Conservation (phyloP, 768 basidiomycete genomes). For the Neoboletus subvelutipes region DNA sequence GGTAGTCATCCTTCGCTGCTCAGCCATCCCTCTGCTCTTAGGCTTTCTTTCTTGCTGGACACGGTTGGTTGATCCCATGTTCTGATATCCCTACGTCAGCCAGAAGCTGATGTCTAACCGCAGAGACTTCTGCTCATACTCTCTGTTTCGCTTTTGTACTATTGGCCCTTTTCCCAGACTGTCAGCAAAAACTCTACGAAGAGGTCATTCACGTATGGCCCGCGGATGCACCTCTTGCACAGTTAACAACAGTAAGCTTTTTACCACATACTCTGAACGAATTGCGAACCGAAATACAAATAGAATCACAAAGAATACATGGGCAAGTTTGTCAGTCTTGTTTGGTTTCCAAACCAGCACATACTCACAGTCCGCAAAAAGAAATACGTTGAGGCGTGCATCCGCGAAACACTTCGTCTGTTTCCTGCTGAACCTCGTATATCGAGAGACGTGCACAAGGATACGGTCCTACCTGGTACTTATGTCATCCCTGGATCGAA, state of each 20-base stretch:
- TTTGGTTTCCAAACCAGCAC: not conserved
- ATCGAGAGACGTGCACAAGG: conserved; percentile 33
- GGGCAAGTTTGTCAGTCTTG: conserved; percentile 34
- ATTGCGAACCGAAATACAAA: not conserved
- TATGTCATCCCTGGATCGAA: conserved; percentile 33
- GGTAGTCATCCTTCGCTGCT: not conserved
- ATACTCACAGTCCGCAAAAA: conserved; percentile 26
- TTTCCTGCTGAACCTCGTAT: conserved; percentile 41
- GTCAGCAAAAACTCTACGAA: conserved; percentile 45
- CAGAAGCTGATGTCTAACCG: conserved; percentile 3
- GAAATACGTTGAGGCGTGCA: conserved; percentile 44
- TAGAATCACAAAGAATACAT: conserved; percentile 43
- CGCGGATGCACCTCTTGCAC: conserved; percentile 28
- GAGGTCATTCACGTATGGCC: conserved; percentile 44
- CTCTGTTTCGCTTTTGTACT: conserved; percentile 43
- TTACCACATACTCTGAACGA: not conserved
- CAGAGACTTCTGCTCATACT: conserved; percentile 50
- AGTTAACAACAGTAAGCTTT: conserved; percentile 30
- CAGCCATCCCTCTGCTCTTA: conserved; percentile 11
- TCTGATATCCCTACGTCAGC: not conserved
- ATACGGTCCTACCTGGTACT: conserved; percentile 36
- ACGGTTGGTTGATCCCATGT: conserved; percentile 33
- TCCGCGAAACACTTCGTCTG: conserved; percentile 48
- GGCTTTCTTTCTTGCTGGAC: conserved; percentile 50
- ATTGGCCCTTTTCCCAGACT: conserved; percentile 50